Base-by-base conservation (phyloP, 2,329 filamentous ascomycete species). In the Penicillium sp. region DNA sequence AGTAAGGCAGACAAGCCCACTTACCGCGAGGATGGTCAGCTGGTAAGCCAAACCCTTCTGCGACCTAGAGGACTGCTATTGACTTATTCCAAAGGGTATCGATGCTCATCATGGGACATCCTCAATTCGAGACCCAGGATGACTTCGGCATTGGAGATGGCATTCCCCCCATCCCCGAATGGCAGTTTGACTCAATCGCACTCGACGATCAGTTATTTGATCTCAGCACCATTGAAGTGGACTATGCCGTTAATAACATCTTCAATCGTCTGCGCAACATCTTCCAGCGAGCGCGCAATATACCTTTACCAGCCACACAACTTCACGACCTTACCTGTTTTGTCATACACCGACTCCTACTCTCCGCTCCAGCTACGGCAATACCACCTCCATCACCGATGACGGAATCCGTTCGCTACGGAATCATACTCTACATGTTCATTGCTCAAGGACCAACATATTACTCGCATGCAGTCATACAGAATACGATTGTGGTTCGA, bases 281-380 rank as follows among this genome's bases (percentile, higher is more conserved):
- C 4, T 79, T 83, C 47, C 70, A 75, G 1, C 66, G 69, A 4
- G 65, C 72, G 0, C 57, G 67, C 13, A 55, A 39, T 24, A 56
- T 57, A 24, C 58, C 61, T 3, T 60, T 68, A 5, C 59, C 77
- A 1, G 69, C 70, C 0, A 79, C 78, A 0, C 72, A 76, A 44
- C 74, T 85, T 0, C 82, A 85, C 55, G 82, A 85, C 53, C 69
- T 85, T 1, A 79, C 80, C 6, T 82, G 79, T 49, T 85, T 81
- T 59, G 77, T 81, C 22, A 67, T 84, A 1, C 82, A 85, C 56
- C 74, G 75, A 22, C 71, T 85, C 1, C 57, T 84, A 18, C 59
- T 61, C 8, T 58, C 58, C 13, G 34, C 34, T 3, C 46, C 59
- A 0, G 43, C 53, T 2, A 22, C 49, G 2, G 31, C 39, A 1